These are phyloP conservation scores for Theobroma cacao DNA, from an alignment of 345 rosid genomes.

Conservation along the genomic window DNA sequence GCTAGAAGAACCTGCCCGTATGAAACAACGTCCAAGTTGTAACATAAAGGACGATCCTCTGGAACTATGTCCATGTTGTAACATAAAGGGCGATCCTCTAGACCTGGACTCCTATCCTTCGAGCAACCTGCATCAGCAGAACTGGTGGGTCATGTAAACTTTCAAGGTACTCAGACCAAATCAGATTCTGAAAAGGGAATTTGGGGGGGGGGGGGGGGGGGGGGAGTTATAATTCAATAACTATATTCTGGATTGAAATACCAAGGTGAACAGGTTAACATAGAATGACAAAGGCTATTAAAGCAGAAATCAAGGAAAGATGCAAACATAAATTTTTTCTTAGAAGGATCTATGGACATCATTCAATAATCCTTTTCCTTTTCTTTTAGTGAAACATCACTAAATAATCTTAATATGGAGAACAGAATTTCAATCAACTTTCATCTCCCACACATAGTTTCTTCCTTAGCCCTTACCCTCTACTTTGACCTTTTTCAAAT, in stretches of 20 bases:
- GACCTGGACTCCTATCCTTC: constrained; percentile 67
- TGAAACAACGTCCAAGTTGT: neutral
- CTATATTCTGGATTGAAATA: too few relatives aligned
- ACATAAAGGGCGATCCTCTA: constrained; percentile 4
- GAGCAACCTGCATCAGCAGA: constrained; percentile 59
- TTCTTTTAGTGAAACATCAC: neutral
- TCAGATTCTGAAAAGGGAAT: neutral
- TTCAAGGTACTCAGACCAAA: neutral
- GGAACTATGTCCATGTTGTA: constrained; percentile 27
- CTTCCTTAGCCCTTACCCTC: neutral
- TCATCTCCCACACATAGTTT: neutral
- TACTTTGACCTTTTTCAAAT: neutral
- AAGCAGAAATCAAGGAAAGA: neutral
- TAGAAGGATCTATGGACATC: too few relatives aligned
- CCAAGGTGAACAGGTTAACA: neutral
- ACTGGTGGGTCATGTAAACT: too few relatives aligned
- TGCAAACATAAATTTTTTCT: too few relatives aligned
- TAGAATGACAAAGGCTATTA: neutral
- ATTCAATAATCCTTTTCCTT: too few relatives aligned
- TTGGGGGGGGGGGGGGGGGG: too few relatives aligned
- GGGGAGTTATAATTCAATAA: neutral
- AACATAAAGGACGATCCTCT: neutral
- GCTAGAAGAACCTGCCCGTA: constrained; percentile 19
- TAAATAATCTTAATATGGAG: neutral
- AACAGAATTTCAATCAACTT: neutral